Evolutionary conservation across 495 filamentous ascomycete genomes (phyloP).

Genomic region (Rhypophila decipiens): DNA sequence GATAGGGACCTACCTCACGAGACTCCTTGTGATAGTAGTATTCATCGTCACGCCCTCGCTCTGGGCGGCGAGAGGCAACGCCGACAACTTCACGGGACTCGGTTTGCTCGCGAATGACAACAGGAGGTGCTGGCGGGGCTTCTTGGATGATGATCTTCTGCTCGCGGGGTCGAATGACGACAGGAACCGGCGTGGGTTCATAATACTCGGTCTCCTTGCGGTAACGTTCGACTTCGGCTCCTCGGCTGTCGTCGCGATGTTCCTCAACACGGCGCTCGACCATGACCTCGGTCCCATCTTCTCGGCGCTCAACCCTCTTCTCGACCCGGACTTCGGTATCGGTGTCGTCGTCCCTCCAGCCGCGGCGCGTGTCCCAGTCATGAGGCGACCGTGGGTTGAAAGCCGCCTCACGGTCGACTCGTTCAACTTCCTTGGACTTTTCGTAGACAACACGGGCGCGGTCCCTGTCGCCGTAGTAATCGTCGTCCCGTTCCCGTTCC

Average conservation of each 20-base stretch:
- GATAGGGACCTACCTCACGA: slow-evolving; percentile 42
- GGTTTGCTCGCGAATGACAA: slow-evolving; percentile 50
- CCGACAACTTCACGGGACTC: slow-evolving; percentile 43
- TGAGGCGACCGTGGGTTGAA: slow-evolving; percentile 18
- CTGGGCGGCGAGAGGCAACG: slow-evolving; percentile 45
- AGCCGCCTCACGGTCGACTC: slow-evolving; percentile 11
- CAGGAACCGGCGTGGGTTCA: slow-evolving; percentile 50
- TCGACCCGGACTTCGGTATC: slow-evolving; percentile 37
- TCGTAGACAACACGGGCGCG: slow-evolving; percentile 30
- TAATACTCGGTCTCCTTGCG: slow-evolving; percentile 65
- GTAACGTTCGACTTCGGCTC: slow-evolving; percentile 54
- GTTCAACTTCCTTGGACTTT: slow-evolving; percentile 30
- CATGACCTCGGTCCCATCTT: slow-evolving; percentile 35
- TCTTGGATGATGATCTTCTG: slow-evolving; percentile 72
- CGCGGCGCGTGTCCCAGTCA: slow-evolving; percentile 38
- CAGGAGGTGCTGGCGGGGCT: slow-evolving; percentile 54
- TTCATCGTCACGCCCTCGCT: slow-evolving; percentile 48
- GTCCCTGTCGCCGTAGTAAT: slow-evolving; percentile 15
- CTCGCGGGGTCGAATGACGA: slow-evolving; percentile 63
- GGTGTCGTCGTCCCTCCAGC: slow-evolving; percentile 34
- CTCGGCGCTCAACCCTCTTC: slow-evolving; percentile 35
- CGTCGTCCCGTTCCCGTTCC: slow-evolving; percentile 25
- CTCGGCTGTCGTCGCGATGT: slow-evolving; percentile 33
- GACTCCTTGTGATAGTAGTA: slow-evolving; percentile 48
- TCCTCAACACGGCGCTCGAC: slow-evolving; percentile 44